Conservation (phyloP, 208 protist genomes). For the Leishmania lainsoni region DNA sequence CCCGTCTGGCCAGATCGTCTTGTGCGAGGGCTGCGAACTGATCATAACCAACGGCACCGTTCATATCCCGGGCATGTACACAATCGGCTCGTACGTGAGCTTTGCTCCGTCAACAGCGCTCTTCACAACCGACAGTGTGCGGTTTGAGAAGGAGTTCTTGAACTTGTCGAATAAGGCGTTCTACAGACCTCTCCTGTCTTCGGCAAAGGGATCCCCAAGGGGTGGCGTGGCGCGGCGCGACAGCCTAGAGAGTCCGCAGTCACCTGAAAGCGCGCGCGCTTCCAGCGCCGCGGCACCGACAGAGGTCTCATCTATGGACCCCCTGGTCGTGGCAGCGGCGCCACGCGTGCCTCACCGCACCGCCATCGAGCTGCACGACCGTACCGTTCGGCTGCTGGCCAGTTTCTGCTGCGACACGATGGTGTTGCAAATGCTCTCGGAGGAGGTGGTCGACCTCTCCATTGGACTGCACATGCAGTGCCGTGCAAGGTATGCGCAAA, state of each 20-base stretch:
- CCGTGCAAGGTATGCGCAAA: constrained; percentile 40
- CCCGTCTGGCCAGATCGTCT: constrained; percentile 66
- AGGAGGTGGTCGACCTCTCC: constrained; percentile 68
- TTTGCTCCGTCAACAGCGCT: constrained; percentile 66
- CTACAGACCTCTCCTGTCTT: constrained; percentile 15
- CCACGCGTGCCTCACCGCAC: not conserved
- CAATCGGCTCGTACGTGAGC: constrained; percentile 83
- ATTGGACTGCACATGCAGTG: constrained; percentile 53
- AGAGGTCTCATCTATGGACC: constrained; percentile 6
- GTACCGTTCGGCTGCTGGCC: constrained; percentile 36
- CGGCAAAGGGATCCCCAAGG: constrained; percentile 1
- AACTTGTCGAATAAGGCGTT: constrained; percentile 41
- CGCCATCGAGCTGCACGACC: constrained; percentile 26
- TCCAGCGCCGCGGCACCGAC: constrained; percentile 9
- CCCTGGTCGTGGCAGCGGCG: not conserved
- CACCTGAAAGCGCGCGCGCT: constrained; percentile 8
- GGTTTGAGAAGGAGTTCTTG: constrained; percentile 67
- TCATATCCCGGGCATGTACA: constrained; percentile 78
- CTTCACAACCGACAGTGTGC: constrained; percentile 53
- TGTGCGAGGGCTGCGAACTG: constrained; percentile 81
- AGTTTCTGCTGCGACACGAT: constrained; percentile 48
- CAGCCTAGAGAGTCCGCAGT: not conserved
- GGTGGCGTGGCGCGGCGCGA: not conserved
- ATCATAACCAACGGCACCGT: constrained; percentile 88
- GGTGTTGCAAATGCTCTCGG: constrained; percentile 56